Evolutionary conservation across 176 grass and related monocot species (phyloP).

Genomic region (Rhynchospora pubera): DNA sequence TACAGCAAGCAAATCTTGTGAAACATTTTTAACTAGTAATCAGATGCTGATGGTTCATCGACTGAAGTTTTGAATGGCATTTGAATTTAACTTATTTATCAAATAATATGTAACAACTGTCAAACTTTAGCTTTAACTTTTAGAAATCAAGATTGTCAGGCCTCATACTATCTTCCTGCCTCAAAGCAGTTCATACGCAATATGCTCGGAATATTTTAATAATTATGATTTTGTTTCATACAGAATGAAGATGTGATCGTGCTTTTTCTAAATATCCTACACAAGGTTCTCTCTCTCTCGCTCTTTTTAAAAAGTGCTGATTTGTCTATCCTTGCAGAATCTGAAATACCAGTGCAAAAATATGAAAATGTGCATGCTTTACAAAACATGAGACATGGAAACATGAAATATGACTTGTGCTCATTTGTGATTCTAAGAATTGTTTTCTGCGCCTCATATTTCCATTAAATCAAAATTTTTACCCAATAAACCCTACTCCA

Average conservation of each 20-base stretch:
- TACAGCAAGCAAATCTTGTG: background rate
- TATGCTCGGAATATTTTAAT: background rate
- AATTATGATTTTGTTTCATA: constrained; percentile 21
- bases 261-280: constrained; percentile 70
- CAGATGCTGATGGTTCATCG: background rate
- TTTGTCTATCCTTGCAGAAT: background rate
- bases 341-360: background rate
- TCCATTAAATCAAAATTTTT: constrained; percentile 20
- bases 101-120: background rate
- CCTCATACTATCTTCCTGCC: background rate
- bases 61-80: background rate
- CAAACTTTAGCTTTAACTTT: background rate
- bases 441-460: background rate
- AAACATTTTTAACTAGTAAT: background rate
- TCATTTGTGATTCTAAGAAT: background rate
- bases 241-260: constrained; percentile 99
- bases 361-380: background rate
- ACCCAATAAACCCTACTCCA: constrained; percentile 18
- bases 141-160: background rate
- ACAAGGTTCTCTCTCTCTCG: constrained; percentile 50
- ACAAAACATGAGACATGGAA: background rate
- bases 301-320: constrained; percentile 1
- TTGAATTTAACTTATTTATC: background rate
- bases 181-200: background rate
- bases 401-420: background rate